Base-by-base conservation (phyloP, 306 rosid genomes). In the Cicer cuneatum region DNA sequence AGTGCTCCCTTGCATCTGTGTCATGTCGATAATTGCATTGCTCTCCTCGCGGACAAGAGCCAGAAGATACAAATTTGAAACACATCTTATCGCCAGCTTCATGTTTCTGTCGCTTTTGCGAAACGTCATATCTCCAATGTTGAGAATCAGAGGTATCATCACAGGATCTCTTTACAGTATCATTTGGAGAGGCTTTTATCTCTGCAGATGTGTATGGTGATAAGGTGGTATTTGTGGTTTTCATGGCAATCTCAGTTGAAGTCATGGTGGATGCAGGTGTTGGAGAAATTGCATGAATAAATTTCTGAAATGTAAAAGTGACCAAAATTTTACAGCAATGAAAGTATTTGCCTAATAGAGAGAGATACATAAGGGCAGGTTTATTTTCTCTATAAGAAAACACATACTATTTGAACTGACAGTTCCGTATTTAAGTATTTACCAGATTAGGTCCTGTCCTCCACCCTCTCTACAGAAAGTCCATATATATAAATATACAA, bases 251-350 rank as follows among this genome's bases (percentile, higher is more conserved):
- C 74, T 94, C 97, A 15, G 85, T 33, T 29, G 93, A 90, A 81
- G 95, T 86, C 96, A 94, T 92, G 72, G 83, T 73, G 60, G 97
- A 87, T 53, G 97, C 92, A 56, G 97, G 99, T 53, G 88, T 86
- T 7, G 99, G 99, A 83, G 99, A 90, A 80, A 94, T 45, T 46
- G 99, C 99, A 83, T 90, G 97, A 83, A 94, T 87, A 89, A 94
- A 94, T 84, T 94, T 94, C 99, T 92, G 97, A 52, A 77, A 82
- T 74, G 78, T 48, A 86, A 53, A 69, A 35, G 45, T 41, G 38
- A 77, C 29, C 46, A 67, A 45, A 61, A 66, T 63, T 73, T 86
- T 41, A 74, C 14, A 66, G 61, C 57, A 72, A 62, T 66, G 49
- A 46, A 80, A 45, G 8, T 24, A 66, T 13, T 21, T 9, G 56